Percentiles rank a stretch among this genome's conserved stretches.
Conservation (phyloP, 2,329 filamentous ascomycete genomes). For the Cladosporium sp. region DNA sequence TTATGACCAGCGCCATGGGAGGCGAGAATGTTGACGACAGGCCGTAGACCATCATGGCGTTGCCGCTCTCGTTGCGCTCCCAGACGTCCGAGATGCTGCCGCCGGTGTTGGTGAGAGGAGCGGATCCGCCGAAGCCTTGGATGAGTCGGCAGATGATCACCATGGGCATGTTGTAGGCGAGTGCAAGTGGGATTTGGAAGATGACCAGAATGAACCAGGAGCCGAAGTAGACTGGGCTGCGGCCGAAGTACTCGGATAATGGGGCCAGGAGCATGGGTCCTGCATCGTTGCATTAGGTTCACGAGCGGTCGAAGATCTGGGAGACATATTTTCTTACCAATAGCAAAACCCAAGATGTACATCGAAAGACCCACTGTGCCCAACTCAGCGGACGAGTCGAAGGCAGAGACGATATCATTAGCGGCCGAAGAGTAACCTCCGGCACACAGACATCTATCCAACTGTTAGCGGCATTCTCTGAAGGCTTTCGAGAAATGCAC, state of each 20-base stretch:
- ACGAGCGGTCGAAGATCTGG: neutral
- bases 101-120: conserved; percentile 37
- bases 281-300: neutral
- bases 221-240: conserved; percentile 18
- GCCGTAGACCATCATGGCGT: conserved; percentile 38
- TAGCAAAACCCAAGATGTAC: conserved; percentile 44
- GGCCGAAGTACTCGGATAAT: conserved; percentile 20
- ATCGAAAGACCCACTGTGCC: conserved; percentile 44
- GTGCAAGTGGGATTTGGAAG: conserved; percentile 40
- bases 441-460: conserved; percentile 29
- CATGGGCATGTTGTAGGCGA: conserved; percentile 37
- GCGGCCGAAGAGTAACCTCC: conserved; percentile 44
- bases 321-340: conserved; percentile 17
- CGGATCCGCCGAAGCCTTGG: conserved; percentile 35
- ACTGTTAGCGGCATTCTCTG: too few species aligned
- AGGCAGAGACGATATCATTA: conserved; percentile 38
- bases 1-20: conserved; percentile 32
- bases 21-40: conserved; percentile 35
- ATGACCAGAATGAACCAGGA: conserved; percentile 41
- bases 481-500: too few species aligned
- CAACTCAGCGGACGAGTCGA: conserved; percentile 38
- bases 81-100: conserved; percentile 43
- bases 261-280: conserved; percentile 19
- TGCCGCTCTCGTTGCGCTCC: conserved; percentile 43
- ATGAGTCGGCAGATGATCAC: conserved; percentile 43